These are phyloP conservation scores for Carex arenaria DNA, from an alignment of 202 grass and related monocot species.

Conservation along the genomic window DNA sequence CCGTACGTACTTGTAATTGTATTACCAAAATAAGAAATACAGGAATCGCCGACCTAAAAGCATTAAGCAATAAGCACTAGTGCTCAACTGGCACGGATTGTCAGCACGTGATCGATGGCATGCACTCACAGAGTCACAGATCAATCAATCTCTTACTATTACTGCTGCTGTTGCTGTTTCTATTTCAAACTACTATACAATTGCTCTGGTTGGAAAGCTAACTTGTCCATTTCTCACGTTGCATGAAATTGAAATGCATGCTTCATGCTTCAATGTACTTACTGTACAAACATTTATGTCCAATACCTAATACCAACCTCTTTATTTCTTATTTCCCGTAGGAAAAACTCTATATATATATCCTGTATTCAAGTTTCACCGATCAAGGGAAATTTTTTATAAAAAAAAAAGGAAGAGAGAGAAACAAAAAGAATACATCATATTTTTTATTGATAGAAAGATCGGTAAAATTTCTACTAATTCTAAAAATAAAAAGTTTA, in stretches of 20 bases:
- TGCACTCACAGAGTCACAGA: background rate
- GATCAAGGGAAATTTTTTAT: too few relatives aligned
- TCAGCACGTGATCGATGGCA: background rate
- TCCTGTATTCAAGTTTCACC: background rate
- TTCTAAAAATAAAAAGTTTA: too few relatives aligned
- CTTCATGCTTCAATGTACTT: background rate
- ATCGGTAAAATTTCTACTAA: too few relatives aligned
- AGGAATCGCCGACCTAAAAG: background rate
- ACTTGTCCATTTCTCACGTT: background rate
- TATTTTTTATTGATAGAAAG: too few relatives aligned
- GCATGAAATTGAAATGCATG: slow-evolving; percentile 3
- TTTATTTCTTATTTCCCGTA: background rate
- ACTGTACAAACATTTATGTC: background rate
- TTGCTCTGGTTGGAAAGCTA: background rate
- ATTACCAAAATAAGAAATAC: background rate
- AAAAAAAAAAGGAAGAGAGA: too few relatives aligned
- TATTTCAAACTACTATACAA: background rate
- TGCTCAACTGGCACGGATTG: background rate
- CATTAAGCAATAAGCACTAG: background rate
- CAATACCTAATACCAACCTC: background rate
- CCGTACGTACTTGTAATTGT: background rate
- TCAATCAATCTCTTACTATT: background rate
- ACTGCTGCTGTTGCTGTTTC: background rate
- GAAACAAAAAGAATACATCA: too few relatives aligned
- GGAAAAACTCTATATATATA: background rate